Evolutionary conservation across 305 asterid species (phyloP), one percentile per base, ranked within the genome.

Genomic region (Striga hermonthica): DNA sequence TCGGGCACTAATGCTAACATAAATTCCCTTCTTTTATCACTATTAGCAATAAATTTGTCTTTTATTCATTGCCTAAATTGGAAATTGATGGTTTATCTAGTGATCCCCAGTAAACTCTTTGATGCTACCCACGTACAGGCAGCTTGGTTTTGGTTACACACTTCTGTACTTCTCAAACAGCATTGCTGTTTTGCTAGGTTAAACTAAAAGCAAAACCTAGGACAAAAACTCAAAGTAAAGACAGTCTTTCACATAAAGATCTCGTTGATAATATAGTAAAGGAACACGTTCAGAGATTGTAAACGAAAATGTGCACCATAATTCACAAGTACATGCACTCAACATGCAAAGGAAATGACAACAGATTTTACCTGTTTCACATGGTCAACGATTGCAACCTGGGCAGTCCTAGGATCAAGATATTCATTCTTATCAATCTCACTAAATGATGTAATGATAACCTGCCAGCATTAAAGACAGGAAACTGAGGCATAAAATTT

Each of bases 371-470:
- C 97, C 85, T 92, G 96, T 76, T 86, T 89, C 75, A 89, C 86
- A 77, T 92, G 98, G 80, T 89, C 93, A 77, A 92, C 85, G 49
- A 74, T 84, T 10, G 89, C 96, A 73, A 91, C 95, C 75, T 89
- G 96, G 68, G 97, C 91, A 62, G 96, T 89, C 80, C 91, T 81
- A 12, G 97, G 98, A 78, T 92, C 98, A 77, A 92, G 78, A 79
- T 84, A 92, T 74, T 89, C 96, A 75, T 84, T 80, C 76, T 77
- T 76, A 78, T 77, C 84, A 69, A 87, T 80, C 84, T 89, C 97
- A 28, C 78, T 74, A 76, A 62, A 86, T 11, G 97, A 71, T 69
- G 98, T 82, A 63, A 92, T 70, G 77, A 92, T 72, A 53, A 89
- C 98, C 98, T 91, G 90, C 65, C 63, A 57, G 74, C 62, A 67